Conservation (phyloP, 228 moss, liverwort and hornwort genomes). For the Sphagnum magellanicum region DNA sequence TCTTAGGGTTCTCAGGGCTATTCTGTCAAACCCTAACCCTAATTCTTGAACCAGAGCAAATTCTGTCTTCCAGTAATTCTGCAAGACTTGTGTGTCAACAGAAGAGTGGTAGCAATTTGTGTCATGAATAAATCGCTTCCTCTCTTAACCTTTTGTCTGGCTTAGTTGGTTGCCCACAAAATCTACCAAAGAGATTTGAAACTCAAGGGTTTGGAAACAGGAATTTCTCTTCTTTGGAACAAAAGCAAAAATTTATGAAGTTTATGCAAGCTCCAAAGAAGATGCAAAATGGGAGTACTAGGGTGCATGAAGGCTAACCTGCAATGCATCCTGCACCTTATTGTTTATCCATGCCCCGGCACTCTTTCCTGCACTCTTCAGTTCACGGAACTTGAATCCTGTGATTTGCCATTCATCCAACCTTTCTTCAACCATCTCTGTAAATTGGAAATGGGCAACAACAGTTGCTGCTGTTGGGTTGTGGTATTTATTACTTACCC, state of each 20-base stretch:
- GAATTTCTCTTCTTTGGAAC: not conserved
- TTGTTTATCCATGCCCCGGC: constrained; percentile 29
- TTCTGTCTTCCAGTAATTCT: no score
- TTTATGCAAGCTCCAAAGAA: not conserved
- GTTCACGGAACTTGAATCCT: not conserved
- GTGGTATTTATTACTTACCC: no score
- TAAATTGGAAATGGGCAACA: no score
- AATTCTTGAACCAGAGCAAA: no score
- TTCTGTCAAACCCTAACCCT: no score
- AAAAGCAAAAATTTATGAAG: not conserved
- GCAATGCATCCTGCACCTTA: constrained; percentile 25
- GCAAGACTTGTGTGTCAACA: no score
- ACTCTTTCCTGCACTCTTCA: constrained; percentile 3
- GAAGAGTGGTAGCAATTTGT: no score
- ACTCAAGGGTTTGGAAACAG: not conserved
- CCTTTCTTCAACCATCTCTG: not conserved
- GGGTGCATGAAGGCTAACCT: constrained; percentile 5
- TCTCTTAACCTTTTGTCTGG: no score
- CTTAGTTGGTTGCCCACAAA: not conserved
- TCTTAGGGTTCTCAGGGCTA: no score
- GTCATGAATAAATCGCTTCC: no score
- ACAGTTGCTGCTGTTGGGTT: no score
- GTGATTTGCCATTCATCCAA: not conserved
- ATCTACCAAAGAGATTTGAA: not conserved
- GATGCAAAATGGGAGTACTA: not conserved